Evolutionary conservation across 495 filamentous ascomycete genomes (phyloP), one percentile per base, ranked within the genome.

Genomic region (Rusavskia elegans): DNA sequence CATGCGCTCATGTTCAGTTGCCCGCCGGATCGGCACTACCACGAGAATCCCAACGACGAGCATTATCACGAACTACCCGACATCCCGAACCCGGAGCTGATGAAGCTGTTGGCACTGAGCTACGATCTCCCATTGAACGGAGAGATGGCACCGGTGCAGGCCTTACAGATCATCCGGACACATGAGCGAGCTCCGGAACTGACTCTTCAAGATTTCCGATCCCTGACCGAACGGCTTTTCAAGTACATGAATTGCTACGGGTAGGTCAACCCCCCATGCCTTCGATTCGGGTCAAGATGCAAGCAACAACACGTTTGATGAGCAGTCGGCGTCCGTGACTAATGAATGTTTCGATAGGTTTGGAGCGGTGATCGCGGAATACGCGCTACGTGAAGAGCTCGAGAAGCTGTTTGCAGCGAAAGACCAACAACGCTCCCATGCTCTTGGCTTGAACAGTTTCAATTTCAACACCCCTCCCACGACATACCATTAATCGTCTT

Each of bases 91-190:
- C 74, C 73, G 37, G 85, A 93, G 59, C 74, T 97, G 39, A 63
- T 78, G 32, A 89, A 84, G 44, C 72, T 97, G 39, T 76, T 95
- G 49, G 83, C 94, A 63, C 73, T 94, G 49, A 93, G 88, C 68
- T 77, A 80, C 59, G 77, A 84, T 57, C 74, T 97, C 7, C 81
- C 90, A 53, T 78, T 93, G 0, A 88, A 94, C 54, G 86, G 87
- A 23, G 92, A 98, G 66, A 84, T 98, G 63, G 95, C 90, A n/a
- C 92, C 92, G 0, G 83, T 96, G 51, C 92, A 92, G 87, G 89
- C 89, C 1, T 89, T 90, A 76, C 82, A 87, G 54, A 82, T 81
- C 65, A 74, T 98, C 29, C 73, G 85, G 45, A 73, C 71, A 45
- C 81, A 96, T 64, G 77, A 81, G 54, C 67, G 82, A 45, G 78